Evolutionary conservation across 106 monocot species (phyloP), one percentile per base, ranked within the genome.

Genomic region (Allium sativum): DNA sequence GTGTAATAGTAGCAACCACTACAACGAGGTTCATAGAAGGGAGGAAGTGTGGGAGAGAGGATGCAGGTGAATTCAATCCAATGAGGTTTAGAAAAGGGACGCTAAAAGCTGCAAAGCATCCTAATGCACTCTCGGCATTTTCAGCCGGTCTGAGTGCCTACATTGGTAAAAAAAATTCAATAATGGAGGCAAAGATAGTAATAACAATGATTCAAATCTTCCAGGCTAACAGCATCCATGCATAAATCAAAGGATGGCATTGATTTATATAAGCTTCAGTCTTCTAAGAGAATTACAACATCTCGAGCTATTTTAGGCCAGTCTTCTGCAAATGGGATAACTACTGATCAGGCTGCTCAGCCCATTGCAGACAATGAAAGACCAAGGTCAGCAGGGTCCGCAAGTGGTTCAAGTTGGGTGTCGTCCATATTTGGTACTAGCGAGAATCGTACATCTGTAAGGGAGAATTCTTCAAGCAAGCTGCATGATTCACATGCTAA

Each of bases 321-420:
- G 68, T 65, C 87, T 60, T 69, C 42, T 52, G 77, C 82, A 48
- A 96, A 98, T 82, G 98, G 90, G 55, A 74, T 98, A 65, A 62
- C 74, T 72, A 19, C 82, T 65, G 96, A 98, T 72, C 84, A 81
- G 67, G 66, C 81, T 59, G 65, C 64, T 59, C 79, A 75, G 16
- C 65, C 77, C 56, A 21, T 47, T 58, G 71, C 56, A 18, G 86
- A 92, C 55, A 47, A 66, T 59, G 92, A 92, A 54, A 78, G 71
- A 52, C 45, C 45, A 47, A 77, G 72, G 40, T 66, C 91, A 60
- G 42, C 61, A 92, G 92, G 93, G 55, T 45, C 57, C 51, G 45
- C 73, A 45, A 79, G 66, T 58, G 77, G 78, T 65, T 75, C 93
- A 61, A 76, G 65, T 66, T 93, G 93, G 93, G 84, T 92, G 70